Evolutionary conservation across 2,329 filamentous ascomycete species (phyloP), one percentile per base, ranked within the genome.

Genomic region (Chalaropsis ovoidea): DNA sequence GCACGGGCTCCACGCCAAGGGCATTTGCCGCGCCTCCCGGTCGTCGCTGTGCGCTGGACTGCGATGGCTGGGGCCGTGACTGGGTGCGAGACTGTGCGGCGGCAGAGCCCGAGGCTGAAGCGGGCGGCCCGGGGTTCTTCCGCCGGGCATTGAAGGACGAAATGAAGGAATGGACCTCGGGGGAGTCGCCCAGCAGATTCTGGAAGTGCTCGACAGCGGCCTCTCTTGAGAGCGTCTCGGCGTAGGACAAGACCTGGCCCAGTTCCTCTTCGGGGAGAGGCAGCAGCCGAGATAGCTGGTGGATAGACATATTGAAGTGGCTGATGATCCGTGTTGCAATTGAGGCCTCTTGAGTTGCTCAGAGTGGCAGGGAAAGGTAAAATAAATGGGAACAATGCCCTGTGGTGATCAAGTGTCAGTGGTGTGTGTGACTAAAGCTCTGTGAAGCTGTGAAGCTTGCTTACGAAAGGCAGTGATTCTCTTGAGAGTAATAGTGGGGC

Each of bases 191-290:
- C 0, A 99, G 82, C 64, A 99, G 79, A 72, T 94, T 90, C 74
- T 86, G 88, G 68, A 99, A 87, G 75, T 97, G 90, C 52, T 91
- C 86, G 62, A 85, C 90, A 15, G 90, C 89, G 69, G 87, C 88
- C 63, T 85, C 77, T 72, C 88, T 91, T 22, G 90, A 85, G 8
- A 97, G 81, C 0, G 86, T 87, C 43, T 84, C 79, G 1, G 89
- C 86, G 74, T 96, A 96, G 61, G 89, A 85, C 69, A 97, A 80
- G 54, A 96, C 82, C 73, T 97, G 90, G 72, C 86, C 84, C 41
- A 97, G 79, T 49, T 93, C 91, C 13, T 89, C 86, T 43, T 95
- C 86, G 43, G 95, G 91, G 11, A 97, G 80, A 7, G 91, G 90
- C 0, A 99, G 81, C 17, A 99, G 81, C 72, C 85, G 85, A 27